These are phyloP conservation scores for Nannizziopsis arthrosporioides DNA, from an alignment of 2,329 filamentous ascomycete species.

Conservation along the genomic window DNA sequence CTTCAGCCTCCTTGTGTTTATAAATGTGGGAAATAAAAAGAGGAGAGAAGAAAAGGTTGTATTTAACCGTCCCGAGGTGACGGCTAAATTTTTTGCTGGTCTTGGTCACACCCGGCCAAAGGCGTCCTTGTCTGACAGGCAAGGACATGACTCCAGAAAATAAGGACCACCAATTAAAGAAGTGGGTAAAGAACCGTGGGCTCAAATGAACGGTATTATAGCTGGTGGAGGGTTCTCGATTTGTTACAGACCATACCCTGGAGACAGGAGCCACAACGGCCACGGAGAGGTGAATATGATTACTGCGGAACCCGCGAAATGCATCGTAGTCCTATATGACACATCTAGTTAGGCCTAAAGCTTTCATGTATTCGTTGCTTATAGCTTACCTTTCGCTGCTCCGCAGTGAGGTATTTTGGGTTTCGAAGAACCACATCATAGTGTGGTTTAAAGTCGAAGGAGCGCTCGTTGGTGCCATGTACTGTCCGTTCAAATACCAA, in stretches of 20 bases:
- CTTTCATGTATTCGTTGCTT: too few relatives aligned
- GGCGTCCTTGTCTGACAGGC: slow-evolving; percentile 77
- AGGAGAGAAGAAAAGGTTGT: slow-evolving; percentile 82
- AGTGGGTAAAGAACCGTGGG: slow-evolving; percentile 94
- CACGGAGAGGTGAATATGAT: slow-evolving; percentile 91
- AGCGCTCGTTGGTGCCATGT: slow-evolving; percentile 54
- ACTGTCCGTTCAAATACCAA: slow-evolving; percentile 84
- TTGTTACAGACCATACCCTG: slow-evolving; percentile 71
- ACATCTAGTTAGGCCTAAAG: slow-evolving; percentile 1
- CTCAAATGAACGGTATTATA: slow-evolving; percentile 95
- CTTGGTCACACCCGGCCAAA: slow-evolving; percentile 90
- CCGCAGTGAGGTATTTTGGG: slow-evolving; percentile 56
- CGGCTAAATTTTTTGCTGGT: slow-evolving; percentile 97
- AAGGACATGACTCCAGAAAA: slow-evolving; percentile 92
- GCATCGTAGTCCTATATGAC: slow-evolving; percentile 61
- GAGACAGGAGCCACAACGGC: slow-evolving; percentile 78
- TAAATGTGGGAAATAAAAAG: slow-evolving; percentile 95
- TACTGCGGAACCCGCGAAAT: slow-evolving; percentile 90
- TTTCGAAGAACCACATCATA: slow-evolving; percentile 82
- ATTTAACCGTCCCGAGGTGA: slow-evolving; percentile 97
- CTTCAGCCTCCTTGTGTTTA: slow-evolving; percentile 92
- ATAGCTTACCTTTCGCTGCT: slow-evolving; percentile 37
- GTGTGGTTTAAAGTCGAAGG: slow-evolving; percentile 82
- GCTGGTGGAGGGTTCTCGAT: slow-evolving; percentile 65
- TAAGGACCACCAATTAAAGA: slow-evolving; percentile 94